Conservation (phyloP, 768 basidiomycete genomes). For the Sistotremastrum niveocremeum region DNA sequence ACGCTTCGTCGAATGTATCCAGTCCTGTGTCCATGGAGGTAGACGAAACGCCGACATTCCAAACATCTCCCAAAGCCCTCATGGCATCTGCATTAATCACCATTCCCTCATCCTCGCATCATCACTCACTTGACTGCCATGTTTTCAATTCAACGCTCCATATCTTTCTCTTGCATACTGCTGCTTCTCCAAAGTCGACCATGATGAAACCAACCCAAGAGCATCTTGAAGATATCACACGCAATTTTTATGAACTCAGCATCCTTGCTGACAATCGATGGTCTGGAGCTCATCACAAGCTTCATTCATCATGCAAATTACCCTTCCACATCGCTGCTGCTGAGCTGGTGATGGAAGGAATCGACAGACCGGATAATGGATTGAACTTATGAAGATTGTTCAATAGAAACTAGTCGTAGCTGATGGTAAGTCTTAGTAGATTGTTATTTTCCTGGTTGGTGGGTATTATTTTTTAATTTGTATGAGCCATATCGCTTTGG, state of each 20-base stretch:
- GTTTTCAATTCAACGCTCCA: constrained; percentile 31
- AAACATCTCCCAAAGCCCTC: constrained; percentile 35
- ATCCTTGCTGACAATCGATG: constrained; percentile 40
- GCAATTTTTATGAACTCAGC: constrained; percentile 56
- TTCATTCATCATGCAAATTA: constrained; percentile 36
- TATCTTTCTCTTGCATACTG: constrained; percentile 44
- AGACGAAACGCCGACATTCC: constrained; percentile 10
- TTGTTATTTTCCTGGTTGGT: too few species aligned
- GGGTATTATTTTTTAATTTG: too few species aligned
- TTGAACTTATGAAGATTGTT: too few species aligned
- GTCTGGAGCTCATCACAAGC: constrained; percentile 15
- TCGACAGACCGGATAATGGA: not conserved
- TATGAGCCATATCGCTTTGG: too few species aligned
- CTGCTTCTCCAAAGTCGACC: constrained; percentile 29
- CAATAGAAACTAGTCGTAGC: too few species aligned
- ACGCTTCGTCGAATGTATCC: constrained; percentile 9
- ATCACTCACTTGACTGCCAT: constrained; percentile 18
- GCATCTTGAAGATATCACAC: constrained; percentile 41
- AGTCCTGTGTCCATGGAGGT: constrained; percentile 21
- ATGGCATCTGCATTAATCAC: constrained; percentile 47
- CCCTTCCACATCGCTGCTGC: constrained; percentile 62
- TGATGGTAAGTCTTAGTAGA: too few species aligned
- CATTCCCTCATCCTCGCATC: constrained; percentile 32
- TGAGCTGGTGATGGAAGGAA: constrained; percentile 7
- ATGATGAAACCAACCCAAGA: constrained; percentile 19